Conservation (phyloP, 768 basidiomycete species). For the Termitomyces sp. region DNA sequence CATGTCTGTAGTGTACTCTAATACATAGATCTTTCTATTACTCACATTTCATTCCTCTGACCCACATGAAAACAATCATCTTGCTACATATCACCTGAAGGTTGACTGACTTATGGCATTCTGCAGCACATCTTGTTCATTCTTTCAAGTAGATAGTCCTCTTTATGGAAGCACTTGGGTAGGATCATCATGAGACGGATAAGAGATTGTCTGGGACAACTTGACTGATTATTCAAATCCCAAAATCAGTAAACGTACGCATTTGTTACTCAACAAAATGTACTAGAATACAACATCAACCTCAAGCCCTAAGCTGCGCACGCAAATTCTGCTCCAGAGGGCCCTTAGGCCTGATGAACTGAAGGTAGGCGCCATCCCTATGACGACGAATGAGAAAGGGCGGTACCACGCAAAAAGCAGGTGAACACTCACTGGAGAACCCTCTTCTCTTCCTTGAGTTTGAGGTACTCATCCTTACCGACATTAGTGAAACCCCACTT, state of each 20-base stretch:
- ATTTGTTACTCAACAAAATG: no score
- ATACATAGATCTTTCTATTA: background rate
- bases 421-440: slow-evolving; percentile 77
- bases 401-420: background rate
- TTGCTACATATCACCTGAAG: no score
- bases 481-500: slow-evolving; percentile 99
- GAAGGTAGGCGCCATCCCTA: slow-evolving; percentile 93
- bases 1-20: background rate
- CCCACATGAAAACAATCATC: no score
- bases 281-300: background rate
- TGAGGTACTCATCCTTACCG: slow-evolving; percentile 80
- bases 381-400: background rate
- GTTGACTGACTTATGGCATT: no score
- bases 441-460: slow-evolving; percentile 85
- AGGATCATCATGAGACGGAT: no score
- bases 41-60: no score
- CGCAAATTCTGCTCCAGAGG: slow-evolving; percentile 81
- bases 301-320: slow-evolving; percentile 72
- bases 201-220: no score
- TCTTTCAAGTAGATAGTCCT: no score
- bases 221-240: no score
- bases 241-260: no score
- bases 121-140: no score
- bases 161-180: no score
- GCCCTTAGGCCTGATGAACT: slow-evolving; percentile 89